Conservation (phyloP, 257 asterid genomes). For the Lithospermum erythrorhizon region DNA sequence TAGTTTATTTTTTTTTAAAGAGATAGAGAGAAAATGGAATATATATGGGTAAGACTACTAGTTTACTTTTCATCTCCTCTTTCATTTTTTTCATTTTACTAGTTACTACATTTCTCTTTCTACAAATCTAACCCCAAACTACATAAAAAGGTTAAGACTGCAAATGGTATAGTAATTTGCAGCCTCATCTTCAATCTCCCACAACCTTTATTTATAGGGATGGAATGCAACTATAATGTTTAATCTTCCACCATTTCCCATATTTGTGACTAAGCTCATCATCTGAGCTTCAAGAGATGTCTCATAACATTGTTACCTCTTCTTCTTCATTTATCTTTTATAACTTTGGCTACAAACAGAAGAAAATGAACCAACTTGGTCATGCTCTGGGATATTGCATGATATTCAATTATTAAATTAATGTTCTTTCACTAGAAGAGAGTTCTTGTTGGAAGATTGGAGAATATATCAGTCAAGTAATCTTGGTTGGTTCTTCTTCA, state of each 20-base stretch:
- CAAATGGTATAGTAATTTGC: constrained; percentile 42
- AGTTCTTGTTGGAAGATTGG: constrained; percentile 10
- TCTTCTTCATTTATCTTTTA: neutral
- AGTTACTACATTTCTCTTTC: constrained; percentile 17
- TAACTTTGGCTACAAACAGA: neutral
- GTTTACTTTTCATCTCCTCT: constrained; percentile 6
- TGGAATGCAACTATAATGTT: too few relatives aligned
- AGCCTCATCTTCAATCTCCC: constrained; percentile 54
- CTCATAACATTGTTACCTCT: constrained; percentile 3
- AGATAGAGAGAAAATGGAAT: too few relatives aligned
- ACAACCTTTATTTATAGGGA: constrained; percentile 20
- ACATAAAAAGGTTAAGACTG: constrained; percentile 43
- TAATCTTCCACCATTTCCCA: constrained; percentile 8
- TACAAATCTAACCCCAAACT: constrained; percentile 25
- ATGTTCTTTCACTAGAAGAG: too few relatives aligned
- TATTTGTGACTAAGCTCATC: constrained; percentile 53
- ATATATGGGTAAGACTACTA: too few relatives aligned
- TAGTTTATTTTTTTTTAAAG: too few relatives aligned
- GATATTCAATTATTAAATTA: too few relatives aligned
- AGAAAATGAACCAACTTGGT: neutral
- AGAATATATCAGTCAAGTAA: neutral
- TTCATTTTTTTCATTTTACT: constrained; percentile 10
- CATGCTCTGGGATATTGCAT: neutral
- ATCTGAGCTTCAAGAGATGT: constrained; percentile 55
- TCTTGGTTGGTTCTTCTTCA: constrained; percentile 1